Evolutionary conservation across 345 rosid species (phyloP).

Genomic region (Lumnitzera racemosa): DNA sequence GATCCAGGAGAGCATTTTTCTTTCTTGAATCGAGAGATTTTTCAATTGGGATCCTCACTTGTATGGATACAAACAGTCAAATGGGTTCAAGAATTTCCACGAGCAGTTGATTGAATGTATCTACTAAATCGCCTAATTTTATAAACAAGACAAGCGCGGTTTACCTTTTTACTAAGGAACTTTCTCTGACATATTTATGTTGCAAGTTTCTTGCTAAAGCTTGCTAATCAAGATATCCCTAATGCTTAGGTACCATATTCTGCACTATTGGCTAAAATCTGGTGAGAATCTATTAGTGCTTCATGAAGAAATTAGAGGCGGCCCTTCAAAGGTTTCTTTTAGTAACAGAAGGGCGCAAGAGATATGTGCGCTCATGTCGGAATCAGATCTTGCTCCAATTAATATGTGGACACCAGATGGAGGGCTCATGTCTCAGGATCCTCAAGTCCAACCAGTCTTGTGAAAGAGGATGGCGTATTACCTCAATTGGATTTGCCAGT

Average conservation of each 20-base stretch:
- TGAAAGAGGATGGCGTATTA: constrained; percentile 50
- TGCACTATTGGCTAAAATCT: constrained; percentile 43
- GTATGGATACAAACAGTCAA: no score
- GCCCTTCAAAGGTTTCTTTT: constrained; percentile 41
- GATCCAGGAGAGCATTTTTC: no score
- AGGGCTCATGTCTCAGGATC: constrained; percentile 21
- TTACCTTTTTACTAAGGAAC: no score
- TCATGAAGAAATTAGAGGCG: constrained; percentile 62
- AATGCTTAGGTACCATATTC: constrained; percentile 42
- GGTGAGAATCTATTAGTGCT: constrained; percentile 49
- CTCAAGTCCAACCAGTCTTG: constrained; percentile 43
- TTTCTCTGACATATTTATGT: no score
- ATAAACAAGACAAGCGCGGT: no score
- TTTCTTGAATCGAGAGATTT: no score
- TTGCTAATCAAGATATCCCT: background rate
- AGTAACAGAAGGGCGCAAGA: constrained; percentile 36
- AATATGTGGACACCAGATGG: constrained; percentile 39
- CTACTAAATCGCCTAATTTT: no score
- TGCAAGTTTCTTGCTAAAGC: no score
- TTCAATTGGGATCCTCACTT: no score
- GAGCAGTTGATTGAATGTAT: no score
- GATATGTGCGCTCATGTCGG: constrained; percentile 42
- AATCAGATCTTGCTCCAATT: constrained; percentile 42
- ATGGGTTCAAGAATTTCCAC: no score
- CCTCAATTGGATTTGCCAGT: constrained; percentile 43